Conservation (phyloP, 1,139 yeast genomes). For the Saccharomyces hybrid region DNA sequence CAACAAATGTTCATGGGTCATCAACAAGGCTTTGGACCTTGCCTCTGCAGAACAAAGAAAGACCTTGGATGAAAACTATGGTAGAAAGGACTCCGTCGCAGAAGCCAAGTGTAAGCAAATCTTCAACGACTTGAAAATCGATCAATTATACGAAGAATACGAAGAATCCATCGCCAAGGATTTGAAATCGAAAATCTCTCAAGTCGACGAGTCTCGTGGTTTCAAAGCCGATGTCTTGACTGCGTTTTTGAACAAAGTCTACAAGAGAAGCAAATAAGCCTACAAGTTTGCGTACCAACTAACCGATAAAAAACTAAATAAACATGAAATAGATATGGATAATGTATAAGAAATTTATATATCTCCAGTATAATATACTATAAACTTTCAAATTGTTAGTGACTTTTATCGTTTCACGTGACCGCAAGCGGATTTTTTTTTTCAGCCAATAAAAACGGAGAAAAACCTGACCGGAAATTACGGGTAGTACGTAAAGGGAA, state of each 20-base stretch:
- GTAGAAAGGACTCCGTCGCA: slow-evolving; percentile 62
- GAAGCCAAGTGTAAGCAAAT: slow-evolving; percentile 71
- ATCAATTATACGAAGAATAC: slow-evolving; percentile 63
- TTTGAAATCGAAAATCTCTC: slow-evolving; percentile 54
- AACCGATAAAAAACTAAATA: background rate
- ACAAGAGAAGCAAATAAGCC: slow-evolving; percentile 75
- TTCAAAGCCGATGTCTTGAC: slow-evolving; percentile 80
- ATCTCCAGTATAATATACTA: background rate
- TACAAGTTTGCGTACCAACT: background rate
- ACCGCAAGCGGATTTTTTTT: background rate
- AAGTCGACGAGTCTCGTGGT: slow-evolving; percentile 83
- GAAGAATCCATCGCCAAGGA: slow-evolving; percentile 71
- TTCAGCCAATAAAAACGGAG: background rate
- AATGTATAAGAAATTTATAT: background rate
- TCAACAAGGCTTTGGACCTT: slow-evolving; percentile 82
- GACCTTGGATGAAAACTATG: slow-evolving; percentile 80
- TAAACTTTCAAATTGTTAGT: background rate
- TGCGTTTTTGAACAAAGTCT: slow-evolving; percentile 79
- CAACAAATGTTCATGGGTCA: slow-evolving; percentile 97
- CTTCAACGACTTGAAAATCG: slow-evolving; percentile 67
- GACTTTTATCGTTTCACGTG: background rate
- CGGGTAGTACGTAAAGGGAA: background rate
- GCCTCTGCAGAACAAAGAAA: slow-evolving; percentile 77
- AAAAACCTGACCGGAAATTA: background rate
- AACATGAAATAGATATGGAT: background rate